Percentiles rank a stretch among this genome's conserved stretches.
Evolutionary conservation across 2,329 filamentous ascomycete genomes (phyloP).

Genomic region (Daldinia eschscholtzii): DNA sequence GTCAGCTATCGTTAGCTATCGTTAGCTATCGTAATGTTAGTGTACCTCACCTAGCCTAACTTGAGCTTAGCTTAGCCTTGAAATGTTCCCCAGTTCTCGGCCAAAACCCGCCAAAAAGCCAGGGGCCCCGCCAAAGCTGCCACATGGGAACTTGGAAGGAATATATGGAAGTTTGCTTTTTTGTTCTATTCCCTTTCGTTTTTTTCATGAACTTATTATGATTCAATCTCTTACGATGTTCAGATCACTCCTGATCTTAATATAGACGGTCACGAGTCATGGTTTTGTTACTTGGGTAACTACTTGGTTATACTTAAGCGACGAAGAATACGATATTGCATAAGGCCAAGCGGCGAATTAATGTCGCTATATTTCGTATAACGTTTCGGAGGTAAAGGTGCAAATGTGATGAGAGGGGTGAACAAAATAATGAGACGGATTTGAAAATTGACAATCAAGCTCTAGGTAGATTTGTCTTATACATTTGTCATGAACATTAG

Average conservation of each 20-base stretch:
- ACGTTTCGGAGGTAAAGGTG: slow-evolving; percentile 24
- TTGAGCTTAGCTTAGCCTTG: neutral
- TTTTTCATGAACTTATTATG: slow-evolving; percentile 14
- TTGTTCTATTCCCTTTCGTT: slow-evolving; percentile 4
- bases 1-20: neutral
- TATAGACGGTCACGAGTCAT: neutral
- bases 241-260: neutral
- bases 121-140: slow-evolving; percentile 17
- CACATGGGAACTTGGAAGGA: slow-evolving; percentile 32
- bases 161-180: slow-evolving; percentile 16
- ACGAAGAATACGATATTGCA: slow-evolving; percentile 16
- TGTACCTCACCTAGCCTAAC: neutral
- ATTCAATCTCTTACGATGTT: slow-evolving; percentile 31
- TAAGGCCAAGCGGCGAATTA: slow-evolving; percentile 22
- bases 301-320: neutral
- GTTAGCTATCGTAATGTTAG: too few relatives aligned
- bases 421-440: slow-evolving; percentile 19
- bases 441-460: slow-evolving; percentile 25
- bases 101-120: slow-evolving; percentile 23
- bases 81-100: slow-evolving; percentile 29
- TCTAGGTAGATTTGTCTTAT: slow-evolving; percentile 27
- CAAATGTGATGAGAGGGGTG: neutral
- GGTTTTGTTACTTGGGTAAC: too few relatives aligned
- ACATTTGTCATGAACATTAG: neutral
- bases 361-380: slow-evolving; percentile 23